These are phyloP conservation scores for Medicago ruthenica DNA, from an alignment of 306 rosid genomes.

Conservation along the genomic window DNA sequence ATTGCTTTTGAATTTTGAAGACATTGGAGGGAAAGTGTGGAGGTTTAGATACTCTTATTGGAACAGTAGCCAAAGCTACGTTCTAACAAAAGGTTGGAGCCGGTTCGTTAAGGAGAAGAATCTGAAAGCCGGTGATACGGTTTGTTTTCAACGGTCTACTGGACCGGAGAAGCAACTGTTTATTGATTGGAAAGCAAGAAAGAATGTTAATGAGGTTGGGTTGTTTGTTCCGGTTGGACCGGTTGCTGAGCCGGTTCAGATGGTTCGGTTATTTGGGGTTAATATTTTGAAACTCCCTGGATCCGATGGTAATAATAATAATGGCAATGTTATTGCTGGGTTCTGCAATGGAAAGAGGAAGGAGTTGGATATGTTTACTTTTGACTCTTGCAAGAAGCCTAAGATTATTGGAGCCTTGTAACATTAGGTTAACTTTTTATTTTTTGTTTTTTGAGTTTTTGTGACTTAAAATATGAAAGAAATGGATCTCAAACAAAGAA, in stretches of 20 bases:
- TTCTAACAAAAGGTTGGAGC: slow-evolving; percentile 96
- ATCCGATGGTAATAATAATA: slow-evolving; percentile 26
- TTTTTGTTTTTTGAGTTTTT: slow-evolving; percentile 31
- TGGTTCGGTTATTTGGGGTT: slow-evolving; percentile 90
- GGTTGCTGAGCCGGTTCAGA: slow-evolving; percentile 67
- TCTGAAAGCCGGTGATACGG: slow-evolving; percentile 89
- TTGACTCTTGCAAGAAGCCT: slow-evolving; percentile 80
- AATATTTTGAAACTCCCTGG: slow-evolving; percentile 75
- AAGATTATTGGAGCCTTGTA: slow-evolving; percentile 91
- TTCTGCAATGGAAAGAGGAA: slow-evolving; percentile 71
- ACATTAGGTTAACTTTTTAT: slow-evolving; percentile 31
- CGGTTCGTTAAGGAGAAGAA: slow-evolving; percentile 94
- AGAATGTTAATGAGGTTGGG: slow-evolving; percentile 33
- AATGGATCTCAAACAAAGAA: neutral
- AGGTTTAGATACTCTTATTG: slow-evolving; percentile 94
- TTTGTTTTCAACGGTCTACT: slow-evolving; percentile 71
- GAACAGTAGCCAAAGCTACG: slow-evolving; percentile 98
- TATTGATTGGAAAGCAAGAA: slow-evolving; percentile 73
- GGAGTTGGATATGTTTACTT: slow-evolving; percentile 68
- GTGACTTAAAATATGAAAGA: slow-evolving; percentile 38
- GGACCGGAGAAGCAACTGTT: slow-evolving; percentile 77
- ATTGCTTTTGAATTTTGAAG: slow-evolving; percentile 77
- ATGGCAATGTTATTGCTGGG: slow-evolving; percentile 37
- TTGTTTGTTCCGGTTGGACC: slow-evolving; percentile 50
- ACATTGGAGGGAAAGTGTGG: slow-evolving; percentile 94